phyloP scores from a whole-genome alignment of 495 filamentous ascomycete species.

The Penicillium cataractarum region DNA sequence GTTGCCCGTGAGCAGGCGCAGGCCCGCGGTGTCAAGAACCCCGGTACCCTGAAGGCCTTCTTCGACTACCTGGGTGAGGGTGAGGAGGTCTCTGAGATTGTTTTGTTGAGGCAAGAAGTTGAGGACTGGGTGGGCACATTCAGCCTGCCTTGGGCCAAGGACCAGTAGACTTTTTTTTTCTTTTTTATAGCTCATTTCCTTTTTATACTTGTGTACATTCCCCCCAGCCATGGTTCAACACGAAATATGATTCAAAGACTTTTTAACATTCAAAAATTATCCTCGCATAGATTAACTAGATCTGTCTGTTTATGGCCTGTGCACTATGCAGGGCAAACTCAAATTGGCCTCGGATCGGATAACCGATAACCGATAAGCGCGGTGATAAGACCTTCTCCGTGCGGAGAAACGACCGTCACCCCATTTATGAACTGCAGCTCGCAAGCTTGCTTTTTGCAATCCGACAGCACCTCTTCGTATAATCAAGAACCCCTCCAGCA shows the following conservation, averaged over 20 bases:
- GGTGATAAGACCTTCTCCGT: not conserved
- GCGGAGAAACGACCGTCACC: not conserved
- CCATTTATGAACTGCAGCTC: not conserved
- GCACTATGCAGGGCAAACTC: not conserved
- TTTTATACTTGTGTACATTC: constrained; percentile 29
- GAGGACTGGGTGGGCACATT: constrained; percentile 96
- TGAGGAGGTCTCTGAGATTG: constrained; percentile 81
- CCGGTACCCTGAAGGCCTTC: constrained; percentile 80
- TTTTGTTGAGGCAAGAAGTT: constrained; percentile 85
- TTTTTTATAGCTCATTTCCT: constrained; percentile 19
- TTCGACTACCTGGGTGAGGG: constrained; percentile 81
- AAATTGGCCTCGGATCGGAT: constrained; percentile 5
- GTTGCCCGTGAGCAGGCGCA: constrained; percentile 74
- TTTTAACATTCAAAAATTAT: not conserved
- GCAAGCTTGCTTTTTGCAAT: not conserved
- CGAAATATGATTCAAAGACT: constrained; percentile 32
- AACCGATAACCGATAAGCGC: constrained; percentile 16
- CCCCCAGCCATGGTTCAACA: constrained; percentile 25
- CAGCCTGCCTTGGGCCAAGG: constrained; percentile 77
- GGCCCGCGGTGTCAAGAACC: constrained; percentile 75
- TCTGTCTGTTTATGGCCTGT: too few species aligned
- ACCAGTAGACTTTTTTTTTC: constrained; percentile 37
- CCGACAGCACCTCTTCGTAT: too few species aligned
- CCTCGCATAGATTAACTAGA: not conserved
- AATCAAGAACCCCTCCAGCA: too few species aligned